phyloP scores from a whole-genome alignment of 1,139 yeast genomes.

The Hansenula lynferdii region DNA sequence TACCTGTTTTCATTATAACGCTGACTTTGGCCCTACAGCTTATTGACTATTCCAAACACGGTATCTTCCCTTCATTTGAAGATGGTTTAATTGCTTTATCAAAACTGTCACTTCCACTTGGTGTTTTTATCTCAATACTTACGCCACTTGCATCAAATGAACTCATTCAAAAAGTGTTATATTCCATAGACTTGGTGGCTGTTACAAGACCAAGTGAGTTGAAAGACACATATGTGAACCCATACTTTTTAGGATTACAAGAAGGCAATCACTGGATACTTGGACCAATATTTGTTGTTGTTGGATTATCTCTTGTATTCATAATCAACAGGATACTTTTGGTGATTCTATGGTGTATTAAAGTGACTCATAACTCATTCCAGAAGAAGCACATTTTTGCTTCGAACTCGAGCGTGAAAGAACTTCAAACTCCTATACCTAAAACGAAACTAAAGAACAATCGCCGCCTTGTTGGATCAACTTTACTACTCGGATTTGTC shows the following conservation, averaged over 20 bases:
- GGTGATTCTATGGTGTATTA: too few species aligned
- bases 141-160: slow-evolving; percentile 35
- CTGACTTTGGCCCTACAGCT: slow-evolving; percentile 45
- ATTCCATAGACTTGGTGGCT: slow-evolving; percentile 54
- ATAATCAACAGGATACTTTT: slow-evolving; percentile 27
- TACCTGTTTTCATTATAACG: slow-evolving; percentile 47
- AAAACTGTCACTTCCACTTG: slow-evolving; percentile 22
- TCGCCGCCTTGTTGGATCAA: slow-evolving; percentile 31
- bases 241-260: slow-evolving; percentile 63
- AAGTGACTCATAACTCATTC: too few species aligned
- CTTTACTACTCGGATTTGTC: slow-evolving; percentile 38
- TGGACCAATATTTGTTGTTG: slow-evolving; percentile 51
- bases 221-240: slow-evolving; percentile 28
- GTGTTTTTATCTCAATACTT: slow-evolving; percentile 23
- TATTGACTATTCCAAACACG: slow-evolving; percentile 30
- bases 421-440: neutral
- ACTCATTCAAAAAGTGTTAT: slow-evolving; percentile 26
- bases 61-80: slow-evolving; percentile 47
- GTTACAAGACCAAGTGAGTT: slow-evolving; percentile 29
- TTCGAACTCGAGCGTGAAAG: too few species aligned
- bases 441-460: slow-evolving; percentile 4
- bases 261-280: slow-evolving; percentile 51
- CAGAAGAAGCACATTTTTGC: too few species aligned
- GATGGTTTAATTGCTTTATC: slow-evolving; percentile 37
- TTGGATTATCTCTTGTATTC: slow-evolving; percentile 46